phyloP scores from a whole-genome alignment of 306 rosid species.

The Lathyrus oleraceus region DNA sequence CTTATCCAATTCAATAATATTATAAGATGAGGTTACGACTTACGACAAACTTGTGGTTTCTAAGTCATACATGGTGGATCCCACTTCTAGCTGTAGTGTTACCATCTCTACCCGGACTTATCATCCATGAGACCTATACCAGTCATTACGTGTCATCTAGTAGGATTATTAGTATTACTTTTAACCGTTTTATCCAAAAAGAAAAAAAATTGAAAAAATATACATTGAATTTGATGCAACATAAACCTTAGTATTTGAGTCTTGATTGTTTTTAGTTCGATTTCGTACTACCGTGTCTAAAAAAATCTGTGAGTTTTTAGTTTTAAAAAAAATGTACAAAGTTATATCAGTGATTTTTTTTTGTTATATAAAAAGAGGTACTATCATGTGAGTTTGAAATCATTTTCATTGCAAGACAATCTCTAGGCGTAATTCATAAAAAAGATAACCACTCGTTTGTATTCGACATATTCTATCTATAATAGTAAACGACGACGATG shows the following conservation, averaged over 20 bases:
- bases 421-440: not conserved
- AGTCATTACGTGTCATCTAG: constrained; percentile 21
- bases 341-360: not conserved
- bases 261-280: no score
- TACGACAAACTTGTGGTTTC: not conserved
- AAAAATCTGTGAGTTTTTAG: no score
- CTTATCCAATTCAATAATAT: constrained; percentile 32
- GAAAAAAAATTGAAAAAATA: not conserved
- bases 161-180: not conserved
- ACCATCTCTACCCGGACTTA: not conserved
- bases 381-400: not conserved
- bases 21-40: not conserved
- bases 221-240: no score
- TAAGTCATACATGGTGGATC: not conserved
- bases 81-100: not conserved
- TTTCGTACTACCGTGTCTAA: no score
- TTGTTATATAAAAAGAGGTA: not conserved
- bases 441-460: constrained; percentile 23
- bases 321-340: not conserved
- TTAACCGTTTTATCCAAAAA: not conserved
- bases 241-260: no score
- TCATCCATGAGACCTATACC: not conserved
- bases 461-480: not conserved
- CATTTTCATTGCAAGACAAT: not conserved
- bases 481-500: constrained; percentile 10